Evolutionary conservation across 2,329 filamentous ascomycete species (phyloP).

Genomic region (Scytalidium sp.): DNA sequence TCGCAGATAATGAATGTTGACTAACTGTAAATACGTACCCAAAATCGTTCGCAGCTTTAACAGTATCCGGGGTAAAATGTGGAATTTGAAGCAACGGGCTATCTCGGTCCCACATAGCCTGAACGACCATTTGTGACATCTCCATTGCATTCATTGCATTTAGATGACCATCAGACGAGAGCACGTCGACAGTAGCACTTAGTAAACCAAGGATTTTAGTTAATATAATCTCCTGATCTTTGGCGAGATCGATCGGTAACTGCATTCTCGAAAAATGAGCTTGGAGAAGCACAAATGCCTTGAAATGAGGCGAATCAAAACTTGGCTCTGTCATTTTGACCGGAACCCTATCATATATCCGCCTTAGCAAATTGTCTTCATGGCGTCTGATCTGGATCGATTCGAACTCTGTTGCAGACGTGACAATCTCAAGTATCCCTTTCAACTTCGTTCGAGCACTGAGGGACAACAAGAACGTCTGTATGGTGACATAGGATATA

Average conservation of each 20-base stretch:
- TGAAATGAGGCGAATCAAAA: constrained; percentile 96
- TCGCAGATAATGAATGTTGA: constrained; percentile 23
- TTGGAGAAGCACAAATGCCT: constrained; percentile 94
- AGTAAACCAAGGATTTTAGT: constrained; percentile 83
- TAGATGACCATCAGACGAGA: constrained; percentile 91
- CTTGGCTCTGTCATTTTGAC: constrained; percentile 89
- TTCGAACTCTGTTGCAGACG: constrained; percentile 95
- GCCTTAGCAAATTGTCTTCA: constrained; percentile 81
- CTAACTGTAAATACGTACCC: constrained; percentile 51
- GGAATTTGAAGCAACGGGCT: constrained; percentile 97
- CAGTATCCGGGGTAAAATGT: constrained; percentile 80
- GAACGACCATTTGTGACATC: constrained; percentile 98
- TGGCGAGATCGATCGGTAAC: constrained; percentile 89
- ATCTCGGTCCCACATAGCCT: constrained; percentile 98
- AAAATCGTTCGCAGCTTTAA: constrained; percentile 78
- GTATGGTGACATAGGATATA: constrained; percentile 99
- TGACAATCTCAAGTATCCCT: constrained; percentile 94
- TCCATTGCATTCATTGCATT: constrained; percentile 99
- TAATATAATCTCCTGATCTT: constrained; percentile 89
- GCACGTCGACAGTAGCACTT: constrained; percentile 88
- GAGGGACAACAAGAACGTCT: constrained; percentile 92
- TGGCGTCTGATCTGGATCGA: constrained; percentile 90
- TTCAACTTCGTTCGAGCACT: constrained; percentile 90
- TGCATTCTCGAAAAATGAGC: constrained; percentile 98
- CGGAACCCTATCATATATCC: constrained; percentile 90